Evolutionary conservation across 441 rosid species (phyloP).

Genomic region (Adansonia grandidieri): DNA sequence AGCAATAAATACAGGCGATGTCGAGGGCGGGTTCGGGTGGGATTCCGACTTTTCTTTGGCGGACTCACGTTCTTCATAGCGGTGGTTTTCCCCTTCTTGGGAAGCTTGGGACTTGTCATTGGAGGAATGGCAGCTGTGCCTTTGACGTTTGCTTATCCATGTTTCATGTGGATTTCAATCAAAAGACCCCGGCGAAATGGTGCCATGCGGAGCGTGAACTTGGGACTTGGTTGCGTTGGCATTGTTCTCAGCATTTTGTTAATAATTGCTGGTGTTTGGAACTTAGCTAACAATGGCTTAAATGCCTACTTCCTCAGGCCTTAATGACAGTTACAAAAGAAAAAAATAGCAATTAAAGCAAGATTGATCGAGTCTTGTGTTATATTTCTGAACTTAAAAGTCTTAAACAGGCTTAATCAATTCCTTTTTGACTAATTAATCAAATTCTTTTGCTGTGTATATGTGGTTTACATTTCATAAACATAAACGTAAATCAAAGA

Average conservation of each 20-base stretch:
- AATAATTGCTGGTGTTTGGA: slow-evolving; percentile 49
- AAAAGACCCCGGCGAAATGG: slow-evolving; percentile 25
- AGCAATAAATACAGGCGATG: slow-evolving; percentile 35
- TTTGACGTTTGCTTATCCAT: slow-evolving; percentile 51
- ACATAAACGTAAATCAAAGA: too few relatives aligned
- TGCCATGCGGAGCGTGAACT: slow-evolving; percentile 45
- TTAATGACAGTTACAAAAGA: slow-evolving; percentile 1
- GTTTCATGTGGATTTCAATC: slow-evolving; percentile 61
- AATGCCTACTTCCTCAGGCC: slow-evolving; percentile 57
- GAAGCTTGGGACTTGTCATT: slow-evolving; percentile 42
- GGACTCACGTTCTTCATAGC: slow-evolving; percentile 47
- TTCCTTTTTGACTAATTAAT: background rate
- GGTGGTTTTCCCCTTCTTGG: slow-evolving; percentile 52
- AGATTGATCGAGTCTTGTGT: too few relatives aligned
- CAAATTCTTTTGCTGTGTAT: background rate
- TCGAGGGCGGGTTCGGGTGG: slow-evolving; percentile 33
- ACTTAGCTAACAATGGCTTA: slow-evolving; percentile 43
- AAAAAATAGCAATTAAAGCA: background rate
- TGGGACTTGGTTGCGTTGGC: slow-evolving; percentile 52
- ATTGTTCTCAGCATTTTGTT: slow-evolving; percentile 33
- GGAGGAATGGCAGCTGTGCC: slow-evolving; percentile 53
- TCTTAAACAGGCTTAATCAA: background rate
- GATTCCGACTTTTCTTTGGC: slow-evolving; percentile 48
- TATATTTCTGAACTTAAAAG: too few relatives aligned
- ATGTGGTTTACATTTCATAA: too few relatives aligned